Base-by-base conservation (phyloP, 306 rosid genomes). In the Ormosia semicastrata region DNA sequence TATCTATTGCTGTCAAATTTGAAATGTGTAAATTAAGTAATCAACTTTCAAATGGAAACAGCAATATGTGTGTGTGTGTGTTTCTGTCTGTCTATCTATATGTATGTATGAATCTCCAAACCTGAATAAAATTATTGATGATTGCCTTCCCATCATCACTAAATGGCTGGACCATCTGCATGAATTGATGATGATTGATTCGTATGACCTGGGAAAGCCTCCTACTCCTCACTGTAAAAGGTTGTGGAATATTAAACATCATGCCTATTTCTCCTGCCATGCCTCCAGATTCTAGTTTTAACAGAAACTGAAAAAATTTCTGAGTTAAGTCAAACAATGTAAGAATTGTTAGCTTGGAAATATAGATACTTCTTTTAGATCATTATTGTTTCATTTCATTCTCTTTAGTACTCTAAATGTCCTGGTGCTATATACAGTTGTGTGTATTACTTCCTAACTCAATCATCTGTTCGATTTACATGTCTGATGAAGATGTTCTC, bases 201-300 rank as follows among this genome's bases (percentile, higher is more conserved):
- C 82, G 90, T 70, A 93, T 81, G 80, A 93, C 93, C 88, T 89
- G 94, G 65, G 95, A 91, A 57, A 93, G 92, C 80, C 86, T 91
- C 80, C 77, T 94, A 47, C 94, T 89, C 87, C 97, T 90, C 86
- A 93, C 90, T 7, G 98, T 91, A 87, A 89, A 93, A 37, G 97
- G 92, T 83, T 91, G 98, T 54, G 97, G 97, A 77, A 79, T 81
- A 82, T 94, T 92, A 71, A 94, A 86, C 86, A 93, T 84, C 64
- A 91, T 92, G 3, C 91, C 97, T 39, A 94, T 83, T 85, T 94
- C 97, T 73, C 97, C 98, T 33, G 83, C 90, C 95, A 91, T 77
- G 72, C 87, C 82, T 81, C 90, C 90, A 79, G 97, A 52, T 75
- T 86, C 95, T 69, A 91, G 86, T 66, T 78, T 88, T 79, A 91